A percentile compares a stretch with the other conserved stretches of the same genome.
Evolutionary conservation across 148 eudicot genomes (phyloP).

Genomic region (Vaccinium corymbosum): DNA sequence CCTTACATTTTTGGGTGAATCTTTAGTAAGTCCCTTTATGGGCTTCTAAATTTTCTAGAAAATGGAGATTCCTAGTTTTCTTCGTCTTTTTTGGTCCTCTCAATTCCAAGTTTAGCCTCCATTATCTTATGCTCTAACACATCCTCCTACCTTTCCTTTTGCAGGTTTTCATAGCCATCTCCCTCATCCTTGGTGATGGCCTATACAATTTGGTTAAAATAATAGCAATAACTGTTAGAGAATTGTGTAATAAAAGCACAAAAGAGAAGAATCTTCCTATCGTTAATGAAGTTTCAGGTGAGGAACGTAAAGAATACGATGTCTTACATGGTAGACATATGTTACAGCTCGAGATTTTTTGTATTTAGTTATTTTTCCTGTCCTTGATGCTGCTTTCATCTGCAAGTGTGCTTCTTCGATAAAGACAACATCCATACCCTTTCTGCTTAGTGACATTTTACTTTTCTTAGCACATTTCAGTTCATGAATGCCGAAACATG

Average conservation of each 20-base stretch:
- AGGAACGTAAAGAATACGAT: conserved; percentile 1
- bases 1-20: too few relatives aligned
- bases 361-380: background rate
- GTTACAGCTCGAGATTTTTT: background rate
- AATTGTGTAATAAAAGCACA: conserved; percentile 43
- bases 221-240: conserved; percentile 41
- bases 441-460: background rate
- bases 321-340: background rate
- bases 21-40: background rate
- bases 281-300: conserved; percentile 48
- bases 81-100: background rate
- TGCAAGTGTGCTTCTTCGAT: background rate
- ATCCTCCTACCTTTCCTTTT: conserved; percentile 4
- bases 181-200: conserved; percentile 71
- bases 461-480: background rate
- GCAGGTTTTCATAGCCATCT: conserved; percentile 62
- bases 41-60: background rate
- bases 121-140: background rate
- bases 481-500: background rate
- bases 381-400: conserved; percentile 6
- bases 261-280: conserved; percentile 45
- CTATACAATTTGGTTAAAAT: conserved; percentile 68
- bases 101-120: background rate
- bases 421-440: background rate
- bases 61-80: background rate